Percentiles rank a stretch among this genome's conserved stretches.
Evolutionary conservation across 2,329 filamentous ascomycete species (phyloP).

Genomic region (Colletotrichum liaoningense): DNA sequence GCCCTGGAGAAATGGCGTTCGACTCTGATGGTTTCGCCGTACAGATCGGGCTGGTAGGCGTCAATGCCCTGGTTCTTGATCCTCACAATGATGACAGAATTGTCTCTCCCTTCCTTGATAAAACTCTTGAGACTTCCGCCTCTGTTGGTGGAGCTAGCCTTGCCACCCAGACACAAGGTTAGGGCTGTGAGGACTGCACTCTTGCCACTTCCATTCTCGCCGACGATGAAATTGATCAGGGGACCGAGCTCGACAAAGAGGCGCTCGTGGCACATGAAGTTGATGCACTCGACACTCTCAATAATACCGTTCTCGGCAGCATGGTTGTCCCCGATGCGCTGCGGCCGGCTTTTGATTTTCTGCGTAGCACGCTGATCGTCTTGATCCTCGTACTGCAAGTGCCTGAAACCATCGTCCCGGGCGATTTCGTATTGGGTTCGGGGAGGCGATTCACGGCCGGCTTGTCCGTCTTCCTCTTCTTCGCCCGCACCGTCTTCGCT

Average conservation of each 20-base stretch:
- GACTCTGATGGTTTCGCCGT: slow-evolving; percentile 87
- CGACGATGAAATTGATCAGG: slow-evolving; percentile 97
- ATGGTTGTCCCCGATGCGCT: slow-evolving; percentile 72
- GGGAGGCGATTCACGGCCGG: slow-evolving; percentile 50
- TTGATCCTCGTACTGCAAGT: slow-evolving; percentile 65
- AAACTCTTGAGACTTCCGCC: slow-evolving; percentile 90
- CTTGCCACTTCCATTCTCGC: slow-evolving; percentile 97
- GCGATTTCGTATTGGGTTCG: slow-evolving; percentile 72
- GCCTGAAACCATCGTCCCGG: slow-evolving; percentile 69
- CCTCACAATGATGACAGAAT: slow-evolving; percentile 80
- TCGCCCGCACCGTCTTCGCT: slow-evolving; percentile 45
- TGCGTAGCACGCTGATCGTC: slow-evolving; percentile 76
- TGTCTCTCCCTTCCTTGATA: slow-evolving; percentile 88
- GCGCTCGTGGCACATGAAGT: slow-evolving; percentile 95
- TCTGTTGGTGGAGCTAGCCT: slow-evolving; percentile 91
- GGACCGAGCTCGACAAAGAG: slow-evolving; percentile 89
- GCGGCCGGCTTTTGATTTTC: slow-evolving; percentile 63
- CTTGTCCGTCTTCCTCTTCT: slow-evolving; percentile 42
- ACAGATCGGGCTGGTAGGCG: slow-evolving; percentile 85
- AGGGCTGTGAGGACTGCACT: slow-evolving; percentile 94
- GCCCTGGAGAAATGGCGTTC: slow-evolving; percentile 86
- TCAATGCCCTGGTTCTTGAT: slow-evolving; percentile 91
- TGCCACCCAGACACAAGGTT: slow-evolving; percentile 93
- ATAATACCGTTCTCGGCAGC: slow-evolving; percentile 88
- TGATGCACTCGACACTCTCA: slow-evolving; percentile 85